These are phyloP conservation scores for Mucor lusitanicus DNA, from an alignment of 371 early-diverging fungal genomes.

Conservation along the genomic window DNA sequence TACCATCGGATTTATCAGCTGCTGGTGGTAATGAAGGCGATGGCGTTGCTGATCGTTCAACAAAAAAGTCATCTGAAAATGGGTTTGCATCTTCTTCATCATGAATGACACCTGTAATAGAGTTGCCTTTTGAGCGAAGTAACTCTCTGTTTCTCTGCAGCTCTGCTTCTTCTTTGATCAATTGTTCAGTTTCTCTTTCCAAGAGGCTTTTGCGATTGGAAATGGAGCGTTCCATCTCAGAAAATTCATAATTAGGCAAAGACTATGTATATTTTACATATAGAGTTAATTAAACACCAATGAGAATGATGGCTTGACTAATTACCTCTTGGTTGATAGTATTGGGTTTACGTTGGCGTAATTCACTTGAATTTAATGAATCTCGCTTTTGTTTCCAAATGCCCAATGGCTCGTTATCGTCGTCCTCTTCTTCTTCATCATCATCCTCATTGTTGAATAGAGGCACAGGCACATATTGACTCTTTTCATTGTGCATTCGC, in stretches of 20 bases:
- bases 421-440: slow-evolving; percentile 19
- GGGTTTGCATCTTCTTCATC: slow-evolving; percentile 13
- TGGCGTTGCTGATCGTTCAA: neutral
- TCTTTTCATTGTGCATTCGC: slow-evolving; percentile 26
- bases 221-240: slow-evolving; percentile 18
- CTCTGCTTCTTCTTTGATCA: slow-evolving; percentile 15
- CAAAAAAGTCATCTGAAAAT: slow-evolving; percentile 1
- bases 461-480: neutral
- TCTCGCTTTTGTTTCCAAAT: slow-evolving; percentile 9
- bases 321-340: neutral
- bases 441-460: slow-evolving; percentile 11
- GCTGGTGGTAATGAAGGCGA: neutral
- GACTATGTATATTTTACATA: neutral
- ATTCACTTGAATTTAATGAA: slow-evolving; percentile 1
- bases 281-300: neutral
- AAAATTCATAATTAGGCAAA: slow-evolving; percentile 10
- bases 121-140: slow-evolving; percentile 17
- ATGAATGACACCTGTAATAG: slow-evolving; percentile 15
- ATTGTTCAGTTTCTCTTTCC: slow-evolving; percentile 4
- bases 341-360: slow-evolving; percentile 1
- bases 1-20: neutral
- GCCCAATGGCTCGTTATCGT: slow-evolving; percentile 30
- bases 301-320: neutral
- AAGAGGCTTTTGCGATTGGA: slow-evolving; percentile 7
- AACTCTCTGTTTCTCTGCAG: slow-evolving; percentile 1